phyloP scores from a whole-genome alignment of 2,329 filamentous ascomycete species.

The Ophiostoma australiae region DNA sequence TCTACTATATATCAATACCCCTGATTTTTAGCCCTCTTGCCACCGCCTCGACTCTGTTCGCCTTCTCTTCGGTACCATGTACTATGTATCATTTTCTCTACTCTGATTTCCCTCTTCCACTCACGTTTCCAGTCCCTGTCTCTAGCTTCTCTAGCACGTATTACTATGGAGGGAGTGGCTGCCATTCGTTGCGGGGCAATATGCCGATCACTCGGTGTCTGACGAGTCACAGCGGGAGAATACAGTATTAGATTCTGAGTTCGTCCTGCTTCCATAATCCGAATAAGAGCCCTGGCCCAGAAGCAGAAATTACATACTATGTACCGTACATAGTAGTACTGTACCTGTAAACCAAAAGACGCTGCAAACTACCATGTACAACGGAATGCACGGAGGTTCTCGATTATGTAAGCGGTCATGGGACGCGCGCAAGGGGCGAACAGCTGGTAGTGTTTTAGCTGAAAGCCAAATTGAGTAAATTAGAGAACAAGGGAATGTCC shows the following conservation, averaged over 20 bases:
- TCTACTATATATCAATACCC: neutral
- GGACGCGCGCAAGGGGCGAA: neutral
- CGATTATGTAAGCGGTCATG: neutral
- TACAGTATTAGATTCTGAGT: neutral
- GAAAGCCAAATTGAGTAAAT: neutral
- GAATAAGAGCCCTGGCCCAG: neutral
- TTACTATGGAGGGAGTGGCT: neutral
- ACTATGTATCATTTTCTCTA: neutral
- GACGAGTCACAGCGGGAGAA: slow-evolving; percentile 1
- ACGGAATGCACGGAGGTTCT: neutral
- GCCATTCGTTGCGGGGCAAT: slow-evolving; percentile 17
- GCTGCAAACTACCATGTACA: neutral
- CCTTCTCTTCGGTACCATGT: neutral
- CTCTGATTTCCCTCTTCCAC: neutral
- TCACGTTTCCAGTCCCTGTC: slow-evolving; percentile 3
- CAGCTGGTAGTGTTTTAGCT: neutral
- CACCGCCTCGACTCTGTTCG: neutral
- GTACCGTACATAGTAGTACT: too few relatives aligned
- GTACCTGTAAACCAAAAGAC: neutral
- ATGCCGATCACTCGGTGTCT: slow-evolving; percentile 7
- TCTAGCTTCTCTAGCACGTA: neutral
- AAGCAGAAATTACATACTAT: too few relatives aligned
- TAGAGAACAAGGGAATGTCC: neutral
- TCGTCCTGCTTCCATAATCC: neutral
- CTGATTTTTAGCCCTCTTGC: neutral